phyloP scores from a whole-genome alignment of 371 early-diverging fungal species.

The Syncephalastrum contaminatum region DNA sequence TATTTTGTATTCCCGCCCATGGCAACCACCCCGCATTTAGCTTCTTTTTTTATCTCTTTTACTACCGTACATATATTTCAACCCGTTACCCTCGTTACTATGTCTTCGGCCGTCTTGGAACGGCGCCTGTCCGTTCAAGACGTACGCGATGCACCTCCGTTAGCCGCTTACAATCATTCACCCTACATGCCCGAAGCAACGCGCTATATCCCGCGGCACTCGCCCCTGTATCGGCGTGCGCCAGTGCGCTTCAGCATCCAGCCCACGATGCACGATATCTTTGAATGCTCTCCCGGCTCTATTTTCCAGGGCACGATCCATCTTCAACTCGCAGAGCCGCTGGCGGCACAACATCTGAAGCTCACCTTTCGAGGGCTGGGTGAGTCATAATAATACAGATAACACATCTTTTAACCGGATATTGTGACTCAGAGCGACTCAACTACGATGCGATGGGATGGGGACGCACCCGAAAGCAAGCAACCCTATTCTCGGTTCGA shows the following conservation, averaged over 20 bases:
- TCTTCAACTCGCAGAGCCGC: conserved; percentile 22
- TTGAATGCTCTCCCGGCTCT: conserved; percentile 33
- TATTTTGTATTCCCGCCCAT: too few species aligned
- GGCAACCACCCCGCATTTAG: too few species aligned
- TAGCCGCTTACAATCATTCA: neutral
- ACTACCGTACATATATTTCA: too few species aligned
- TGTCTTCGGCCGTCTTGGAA: too few species aligned
- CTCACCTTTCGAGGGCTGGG: conserved; percentile 37
- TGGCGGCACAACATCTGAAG: conserved; percentile 35
- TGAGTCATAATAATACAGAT: conserved; percentile 9
- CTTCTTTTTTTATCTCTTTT: too few species aligned
- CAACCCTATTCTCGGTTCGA: conserved; percentile 26
- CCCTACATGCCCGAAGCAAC: neutral
- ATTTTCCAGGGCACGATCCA: conserved; percentile 32
- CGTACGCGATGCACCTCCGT: neutral
- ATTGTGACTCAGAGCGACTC: conserved; percentile 20
- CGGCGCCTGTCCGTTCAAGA: too few species aligned
- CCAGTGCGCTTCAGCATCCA: conserved; percentile 18
- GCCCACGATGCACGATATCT: conserved; percentile 8
- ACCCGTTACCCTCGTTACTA: too few species aligned
- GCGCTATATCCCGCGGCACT: conserved; percentile 7
- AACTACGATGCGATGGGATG: conserved; percentile 24
- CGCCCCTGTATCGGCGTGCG: conserved; percentile 9
- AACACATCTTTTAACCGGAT: neutral
- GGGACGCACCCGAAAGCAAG: conserved; percentile 20